These are phyloP conservation scores for Auxenochlorella pyrenoidosa DNA, from an alignment of 139 green algal species.

Conservation along the genomic window DNA sequence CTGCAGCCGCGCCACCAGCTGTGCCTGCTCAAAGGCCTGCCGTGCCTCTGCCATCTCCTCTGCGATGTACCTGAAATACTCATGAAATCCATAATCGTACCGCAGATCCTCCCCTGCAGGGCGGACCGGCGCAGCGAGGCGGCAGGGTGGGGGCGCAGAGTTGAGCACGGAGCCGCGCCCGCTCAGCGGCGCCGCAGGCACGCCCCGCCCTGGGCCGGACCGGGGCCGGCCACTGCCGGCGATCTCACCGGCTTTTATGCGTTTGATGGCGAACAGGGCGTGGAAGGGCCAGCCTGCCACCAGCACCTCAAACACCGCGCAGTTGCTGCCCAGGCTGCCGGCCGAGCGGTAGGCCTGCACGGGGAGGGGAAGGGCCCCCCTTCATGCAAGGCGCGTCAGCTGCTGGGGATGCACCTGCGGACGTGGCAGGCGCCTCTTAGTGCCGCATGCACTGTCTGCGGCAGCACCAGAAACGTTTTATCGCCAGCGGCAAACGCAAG, in stretches of 20 bases:
- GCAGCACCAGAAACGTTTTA: no score
- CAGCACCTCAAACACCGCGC: background rate
- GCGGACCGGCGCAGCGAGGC: no score
- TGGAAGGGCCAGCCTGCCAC: background rate
- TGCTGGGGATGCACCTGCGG: no score
- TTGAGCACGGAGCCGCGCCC: no score
- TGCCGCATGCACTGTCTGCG: no score
- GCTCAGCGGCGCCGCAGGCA: background rate
- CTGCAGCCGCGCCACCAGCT: background rate
- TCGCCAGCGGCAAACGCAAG: no score
- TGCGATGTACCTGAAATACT: background rate
- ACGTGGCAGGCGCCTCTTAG: no score
- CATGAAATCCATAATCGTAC: background rate
- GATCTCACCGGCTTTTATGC: background rate
- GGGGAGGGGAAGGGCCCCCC: background rate
- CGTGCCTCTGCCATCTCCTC: background rate
- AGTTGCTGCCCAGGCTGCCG: background rate
- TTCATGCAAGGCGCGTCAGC: no score
- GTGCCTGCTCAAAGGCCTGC: background rate
- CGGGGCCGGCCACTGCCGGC: no score
- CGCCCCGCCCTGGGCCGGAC: background rate
- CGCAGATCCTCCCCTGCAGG: background rate
- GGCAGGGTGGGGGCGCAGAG: background rate
- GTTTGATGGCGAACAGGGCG: background rate
- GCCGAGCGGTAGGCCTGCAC: background rate